Percentiles rank a stretch among this genome's conserved stretches.
Evolutionary conservation across 2,329 filamentous ascomycete genomes (phyloP).

Genomic region (Aspergillus sp.): DNA sequence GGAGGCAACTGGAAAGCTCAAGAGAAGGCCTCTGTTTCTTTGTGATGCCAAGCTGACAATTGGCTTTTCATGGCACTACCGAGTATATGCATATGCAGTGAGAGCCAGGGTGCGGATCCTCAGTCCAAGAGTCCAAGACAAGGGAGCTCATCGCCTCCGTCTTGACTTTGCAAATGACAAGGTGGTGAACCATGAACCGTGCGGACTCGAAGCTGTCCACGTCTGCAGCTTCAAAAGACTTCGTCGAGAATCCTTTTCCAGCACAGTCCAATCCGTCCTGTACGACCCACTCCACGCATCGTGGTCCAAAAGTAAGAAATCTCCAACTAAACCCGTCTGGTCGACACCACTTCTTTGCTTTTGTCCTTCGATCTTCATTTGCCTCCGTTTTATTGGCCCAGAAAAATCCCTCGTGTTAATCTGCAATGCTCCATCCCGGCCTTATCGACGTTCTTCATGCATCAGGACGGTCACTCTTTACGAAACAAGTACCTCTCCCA

Average conservation of each 20-base stretch:
- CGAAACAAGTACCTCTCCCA: conserved; percentile 1
- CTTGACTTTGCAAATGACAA: neutral
- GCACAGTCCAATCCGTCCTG: neutral
- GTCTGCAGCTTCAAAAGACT: neutral
- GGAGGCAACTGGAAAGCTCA: neutral
- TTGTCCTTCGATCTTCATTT: conserved; percentile 12
- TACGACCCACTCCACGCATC: conserved; percentile 11
- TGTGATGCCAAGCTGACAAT: conserved; percentile 17
- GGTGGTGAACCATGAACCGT: neutral
- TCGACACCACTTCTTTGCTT: conserved; percentile 21
- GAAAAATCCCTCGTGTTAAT: conserved; percentile 31
- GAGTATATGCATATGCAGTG: conserved; percentile 16
- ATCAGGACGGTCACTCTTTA: conserved; percentile 7
- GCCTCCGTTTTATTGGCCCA: conserved; percentile 20
- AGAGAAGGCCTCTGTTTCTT: neutral
- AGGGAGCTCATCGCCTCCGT: neutral
- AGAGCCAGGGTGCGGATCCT: conserved; percentile 16
- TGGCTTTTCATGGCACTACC: conserved; percentile 15
- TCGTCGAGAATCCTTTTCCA: neutral
- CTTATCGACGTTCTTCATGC: conserved; percentile 15
- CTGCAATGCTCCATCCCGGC: conserved; percentile 13
- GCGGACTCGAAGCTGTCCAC: neutral
- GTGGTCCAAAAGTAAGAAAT: conserved; percentile 18
- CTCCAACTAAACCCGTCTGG: conserved; percentile 9
- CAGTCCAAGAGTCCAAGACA: neutral